Evolutionary conservation across 495 filamentous ascomycete species (phyloP).

Genomic region (Penicillium paxilli): DNA sequence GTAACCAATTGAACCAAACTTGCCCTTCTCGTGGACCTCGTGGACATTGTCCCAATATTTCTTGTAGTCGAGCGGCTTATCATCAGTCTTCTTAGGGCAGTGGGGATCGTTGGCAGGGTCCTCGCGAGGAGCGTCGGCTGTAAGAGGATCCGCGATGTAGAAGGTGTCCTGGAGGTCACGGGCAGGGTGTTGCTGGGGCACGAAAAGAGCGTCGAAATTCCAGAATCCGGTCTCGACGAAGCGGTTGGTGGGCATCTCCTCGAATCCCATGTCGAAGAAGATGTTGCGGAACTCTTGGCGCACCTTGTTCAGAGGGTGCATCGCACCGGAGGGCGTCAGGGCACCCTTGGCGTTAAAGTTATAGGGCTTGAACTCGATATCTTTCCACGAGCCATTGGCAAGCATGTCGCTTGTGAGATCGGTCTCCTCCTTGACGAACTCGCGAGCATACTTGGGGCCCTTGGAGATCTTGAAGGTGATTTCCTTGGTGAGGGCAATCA

Average conservation of each 20-base stretch:
- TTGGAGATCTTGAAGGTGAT: constrained; percentile 80
- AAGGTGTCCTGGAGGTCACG: constrained; percentile 97
- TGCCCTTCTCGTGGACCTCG: constrained; percentile 79
- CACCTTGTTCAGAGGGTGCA: constrained; percentile 95
- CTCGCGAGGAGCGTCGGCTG: constrained; percentile 73
- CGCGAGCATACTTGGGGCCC: constrained; percentile 79
- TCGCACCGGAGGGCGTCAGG: constrained; percentile 72
- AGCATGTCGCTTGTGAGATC: constrained; percentile 95
- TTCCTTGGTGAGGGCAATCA: constrained; percentile 78
- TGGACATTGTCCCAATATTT: constrained; percentile 83
- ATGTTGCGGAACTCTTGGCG: constrained; percentile 91
- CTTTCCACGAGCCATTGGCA: constrained; percentile 64
- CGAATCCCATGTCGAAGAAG: constrained; percentile 80
- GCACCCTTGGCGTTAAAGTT: constrained; percentile 94
- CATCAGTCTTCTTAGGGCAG: constrained; percentile 36
- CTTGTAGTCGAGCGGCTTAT: constrained; percentile 67
- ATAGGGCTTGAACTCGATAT: constrained; percentile 88
- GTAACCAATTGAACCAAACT: constrained; percentile 93
- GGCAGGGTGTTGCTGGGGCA: constrained; percentile 96
- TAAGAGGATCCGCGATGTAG: constrained; percentile 87
- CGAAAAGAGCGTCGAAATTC: constrained; percentile 97
- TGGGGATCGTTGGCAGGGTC: constrained; percentile 55
- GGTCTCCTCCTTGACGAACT: constrained; percentile 90
- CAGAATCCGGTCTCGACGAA: constrained; percentile 97
- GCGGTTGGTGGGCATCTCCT: constrained; percentile 53